A percentile compares a stretch with the other conserved stretches of the same genome.
phyloP scores from a whole-genome alignment of 2,329 filamentous ascomycete genomes.

The Trichoderma breve region DNA sequence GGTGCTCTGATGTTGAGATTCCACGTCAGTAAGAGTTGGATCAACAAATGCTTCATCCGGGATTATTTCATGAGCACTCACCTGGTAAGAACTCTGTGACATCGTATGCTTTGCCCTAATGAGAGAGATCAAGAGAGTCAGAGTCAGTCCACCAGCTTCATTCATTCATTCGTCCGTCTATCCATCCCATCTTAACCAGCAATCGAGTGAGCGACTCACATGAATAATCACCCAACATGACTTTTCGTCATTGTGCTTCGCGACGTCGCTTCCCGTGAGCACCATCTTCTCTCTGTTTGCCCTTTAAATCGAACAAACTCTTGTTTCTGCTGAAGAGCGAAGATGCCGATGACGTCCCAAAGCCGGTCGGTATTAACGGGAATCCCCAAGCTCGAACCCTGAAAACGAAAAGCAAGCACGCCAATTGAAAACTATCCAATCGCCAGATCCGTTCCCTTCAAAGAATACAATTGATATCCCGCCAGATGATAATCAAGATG shows the following conservation, averaged over 20 bases:
- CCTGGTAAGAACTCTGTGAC: constrained; percentile 84
- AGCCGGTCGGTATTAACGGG: neutral
- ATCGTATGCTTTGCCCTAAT: constrained; percentile 78
- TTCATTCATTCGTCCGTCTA: neutral
- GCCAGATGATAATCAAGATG: neutral
- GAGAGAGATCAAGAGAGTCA: neutral
- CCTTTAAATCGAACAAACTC: neutral
- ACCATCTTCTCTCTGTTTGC: constrained; percentile 34
- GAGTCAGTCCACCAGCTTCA: neutral
- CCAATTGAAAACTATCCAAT: neutral
- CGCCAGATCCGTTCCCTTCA: neutral
- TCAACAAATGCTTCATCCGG: neutral
- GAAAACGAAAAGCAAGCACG: neutral
- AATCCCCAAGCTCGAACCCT: neutral
- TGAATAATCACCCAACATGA: constrained; percentile 93
- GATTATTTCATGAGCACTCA: constrained; percentile 36
- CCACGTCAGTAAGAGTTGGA: neutral
- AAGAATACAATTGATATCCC: neutral
- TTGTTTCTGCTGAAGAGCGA: neutral
- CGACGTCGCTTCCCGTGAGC: constrained; percentile 53
- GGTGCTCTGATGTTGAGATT: constrained; percentile 61
- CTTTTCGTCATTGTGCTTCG: constrained; percentile 73
- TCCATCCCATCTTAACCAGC: neutral
- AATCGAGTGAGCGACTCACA: constrained; percentile 41
- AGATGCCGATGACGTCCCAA: neutral